Conservation (phyloP, 768 basidiomycete species). For the Boletus rubropictus region DNA sequence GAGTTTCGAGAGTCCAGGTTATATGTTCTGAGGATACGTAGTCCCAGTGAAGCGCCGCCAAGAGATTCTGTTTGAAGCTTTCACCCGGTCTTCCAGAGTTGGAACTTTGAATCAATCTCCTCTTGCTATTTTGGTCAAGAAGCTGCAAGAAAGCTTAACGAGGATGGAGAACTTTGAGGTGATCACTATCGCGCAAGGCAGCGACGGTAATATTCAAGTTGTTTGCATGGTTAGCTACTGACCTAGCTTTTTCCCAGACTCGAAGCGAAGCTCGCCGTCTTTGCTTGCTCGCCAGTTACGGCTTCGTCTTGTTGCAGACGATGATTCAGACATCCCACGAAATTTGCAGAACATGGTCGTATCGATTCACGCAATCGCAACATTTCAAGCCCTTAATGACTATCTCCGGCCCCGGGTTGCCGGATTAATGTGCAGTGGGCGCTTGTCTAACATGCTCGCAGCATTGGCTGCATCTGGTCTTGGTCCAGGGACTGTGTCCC, state of each 20-base stretch:
- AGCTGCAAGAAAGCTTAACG: constrained; percentile 91
- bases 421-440: constrained; percentile 55
- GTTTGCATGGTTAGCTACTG: constrained; percentile 3
- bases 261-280: constrained; percentile 85
- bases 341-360: constrained; percentile 87
- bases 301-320: constrained; percentile 82
- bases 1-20: not conserved
- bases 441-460: constrained; percentile 87
- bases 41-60: constrained; percentile 63
- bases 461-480: constrained; percentile 75
- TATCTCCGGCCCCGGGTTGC: constrained; percentile 89
- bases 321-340: constrained; percentile 84
- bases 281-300: constrained; percentile 90
- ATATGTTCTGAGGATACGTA: constrained; percentile 27
- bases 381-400: constrained; percentile 94
- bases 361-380: constrained; percentile 97
- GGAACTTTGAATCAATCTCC: constrained; percentile 46
- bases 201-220: constrained; percentile 52
- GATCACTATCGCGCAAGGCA: constrained; percentile 75
- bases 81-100: constrained; percentile 51
- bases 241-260: constrained; percentile 43
- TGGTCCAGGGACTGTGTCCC: constrained; percentile 43
- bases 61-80: constrained; percentile 73
- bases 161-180: constrained; percentile 96
- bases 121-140: constrained; percentile 82